A percentile compares a stretch with the other conserved stretches of the same genome.
phyloP scores from a whole-genome alignment of 1,284 basidiomycete genomes.

The Limonomyces culmigenus region DNA sequence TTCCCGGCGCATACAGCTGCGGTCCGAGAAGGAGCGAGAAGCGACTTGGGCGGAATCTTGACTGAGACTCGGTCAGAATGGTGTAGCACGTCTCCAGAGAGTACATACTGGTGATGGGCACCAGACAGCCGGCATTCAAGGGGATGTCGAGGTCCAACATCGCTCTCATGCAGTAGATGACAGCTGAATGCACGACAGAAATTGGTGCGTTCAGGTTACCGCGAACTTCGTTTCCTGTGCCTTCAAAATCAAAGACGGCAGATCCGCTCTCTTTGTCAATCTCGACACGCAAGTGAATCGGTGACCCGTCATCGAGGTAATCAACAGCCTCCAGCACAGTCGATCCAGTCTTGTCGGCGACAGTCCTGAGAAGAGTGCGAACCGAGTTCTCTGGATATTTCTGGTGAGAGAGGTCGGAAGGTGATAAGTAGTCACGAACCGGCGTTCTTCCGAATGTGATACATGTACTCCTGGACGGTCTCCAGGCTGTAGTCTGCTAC shows the following conservation, averaged over 20 bases:
- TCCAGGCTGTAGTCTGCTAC: slow-evolving; percentile 76
- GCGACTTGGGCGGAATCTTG: slow-evolving; percentile 63
- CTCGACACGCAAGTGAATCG: slow-evolving; percentile 66
- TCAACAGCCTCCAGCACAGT: slow-evolving; percentile 58
- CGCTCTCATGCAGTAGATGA: slow-evolving; percentile 89
- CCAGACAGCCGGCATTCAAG: slow-evolving; percentile 84
- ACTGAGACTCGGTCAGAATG: slow-evolving; percentile 24
- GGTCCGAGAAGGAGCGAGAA: slow-evolving; percentile 70
- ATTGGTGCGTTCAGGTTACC: slow-evolving; percentile 86
- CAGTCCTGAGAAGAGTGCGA: slow-evolving; percentile 64
- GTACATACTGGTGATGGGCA: slow-evolving; percentile 58
- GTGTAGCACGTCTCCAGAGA: too few species aligned
- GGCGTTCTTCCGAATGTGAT: slow-evolving; percentile 80
- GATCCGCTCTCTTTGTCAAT: slow-evolving; percentile 68
- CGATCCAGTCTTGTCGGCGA: slow-evolving; percentile 50
- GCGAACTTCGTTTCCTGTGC: slow-evolving; percentile 78
- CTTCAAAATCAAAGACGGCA: slow-evolving; percentile 81
- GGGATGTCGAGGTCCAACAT: slow-evolving; percentile 91
- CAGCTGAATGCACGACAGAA: slow-evolving; percentile 80
- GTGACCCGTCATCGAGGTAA: slow-evolving; percentile 80
- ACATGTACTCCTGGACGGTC: slow-evolving; percentile 89
- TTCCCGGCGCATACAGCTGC: slow-evolving; percentile 92
- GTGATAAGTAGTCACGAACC: slow-evolving; percentile 16
- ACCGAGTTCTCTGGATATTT: slow-evolving; percentile 46
- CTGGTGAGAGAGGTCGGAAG: background rate